A percentile compares a stretch with the other conserved stretches of the same genome.
These are phyloP conservation scores for Komagataella ulmi DNA, from an alignment of 805 yeast species.

Conservation along the genomic window DNA sequence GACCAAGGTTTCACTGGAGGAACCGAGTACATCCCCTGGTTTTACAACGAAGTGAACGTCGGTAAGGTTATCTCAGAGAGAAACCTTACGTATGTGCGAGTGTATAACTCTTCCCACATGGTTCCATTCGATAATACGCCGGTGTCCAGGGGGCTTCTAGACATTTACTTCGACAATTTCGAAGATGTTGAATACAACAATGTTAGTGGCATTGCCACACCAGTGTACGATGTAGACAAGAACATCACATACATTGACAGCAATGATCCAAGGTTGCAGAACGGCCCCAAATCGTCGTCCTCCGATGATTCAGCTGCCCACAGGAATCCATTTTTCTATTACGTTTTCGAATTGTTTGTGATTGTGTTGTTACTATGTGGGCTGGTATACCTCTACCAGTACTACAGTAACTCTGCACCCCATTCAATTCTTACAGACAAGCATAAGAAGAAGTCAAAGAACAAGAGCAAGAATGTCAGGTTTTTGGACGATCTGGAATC, in stretches of 20 bases:
- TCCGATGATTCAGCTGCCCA: constrained; percentile 2
- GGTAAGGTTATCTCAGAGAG: constrained; percentile 36
- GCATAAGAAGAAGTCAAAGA: constrained; percentile 1
- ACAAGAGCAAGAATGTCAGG: constrained; percentile 19
- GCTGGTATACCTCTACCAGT: constrained; percentile 12
- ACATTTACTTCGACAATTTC: constrained; percentile 25
- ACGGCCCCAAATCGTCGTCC: constrained; percentile 1
- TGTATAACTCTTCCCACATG: constrained; percentile 82
- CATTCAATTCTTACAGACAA: constrained; percentile 6
- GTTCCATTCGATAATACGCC: constrained; percentile 75
- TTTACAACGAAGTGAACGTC: constrained; percentile 22
- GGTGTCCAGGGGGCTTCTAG: constrained; percentile 57
- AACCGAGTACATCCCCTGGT: constrained; percentile 23
- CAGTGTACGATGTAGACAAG: constrained; percentile 12
- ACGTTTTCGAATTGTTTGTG: constrained; percentile 11
- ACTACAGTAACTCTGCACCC: constrained; percentile 7
- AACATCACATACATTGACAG: constrained; percentile 4
- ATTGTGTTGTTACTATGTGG: constrained; percentile 10
- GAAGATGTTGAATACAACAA: constrained; percentile 10
- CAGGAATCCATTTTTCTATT: constrained; percentile 6
- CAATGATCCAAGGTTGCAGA: constrained; percentile 1
- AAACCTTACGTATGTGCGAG: constrained; percentile 64
- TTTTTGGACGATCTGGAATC: constrained; percentile 16
- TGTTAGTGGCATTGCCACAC: constrained; percentile 11
- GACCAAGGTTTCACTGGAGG: constrained; percentile 34